phyloP scores from a whole-genome alignment of 2,329 filamentous ascomycete genomes.

The Phoma sp. region DNA sequence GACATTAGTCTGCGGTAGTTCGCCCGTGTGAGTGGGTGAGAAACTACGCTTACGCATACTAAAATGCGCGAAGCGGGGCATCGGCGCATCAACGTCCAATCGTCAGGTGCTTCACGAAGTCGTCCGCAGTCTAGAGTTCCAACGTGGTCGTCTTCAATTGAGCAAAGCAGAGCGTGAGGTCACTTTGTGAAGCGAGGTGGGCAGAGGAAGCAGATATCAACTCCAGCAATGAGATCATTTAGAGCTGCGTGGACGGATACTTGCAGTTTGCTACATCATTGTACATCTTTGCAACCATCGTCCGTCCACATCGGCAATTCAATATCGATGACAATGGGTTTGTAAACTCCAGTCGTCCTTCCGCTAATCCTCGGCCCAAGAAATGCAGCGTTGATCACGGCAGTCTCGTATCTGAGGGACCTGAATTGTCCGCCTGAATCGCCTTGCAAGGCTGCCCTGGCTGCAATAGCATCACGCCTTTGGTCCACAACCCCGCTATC shows the following conservation, averaged over 20 bases:
- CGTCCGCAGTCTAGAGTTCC: slow-evolving; percentile 12
- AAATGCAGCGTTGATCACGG: slow-evolving; percentile 79
- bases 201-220: slow-evolving; percentile 7
- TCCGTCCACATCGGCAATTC: slow-evolving; percentile 66
- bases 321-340: slow-evolving; percentile 83
- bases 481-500: slow-evolving; percentile 27
- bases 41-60: slow-evolving; percentile 37
- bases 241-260: slow-evolving; percentile 12
- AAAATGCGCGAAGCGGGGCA: slow-evolving; percentile 28
- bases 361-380: slow-evolving; percentile 66
- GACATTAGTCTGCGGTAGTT: slow-evolving; percentile 22
- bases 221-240: slow-evolving; percentile 31
- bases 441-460: slow-evolving; percentile 27
- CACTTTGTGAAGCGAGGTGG: slow-evolving; percentile 8
- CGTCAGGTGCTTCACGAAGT: slow-evolving; percentile 14
- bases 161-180: slow-evolving; percentile 2
- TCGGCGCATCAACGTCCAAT: slow-evolving; percentile 20
- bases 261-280: slow-evolving; percentile 26
- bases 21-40: slow-evolving; percentile 34
- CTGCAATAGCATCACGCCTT: slow-evolving; percentile 29
- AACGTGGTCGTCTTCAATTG: slow-evolving; percentile 36
- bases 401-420: slow-evolving; percentile 59
- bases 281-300: slow-evolving; percentile 1
- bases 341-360: slow-evolving; percentile 70
- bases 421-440: slow-evolving; percentile 11